These are phyloP conservation scores for Rosa hybrid DNA, from an alignment of 331 rosid species.

Conservation along the genomic window DNA sequence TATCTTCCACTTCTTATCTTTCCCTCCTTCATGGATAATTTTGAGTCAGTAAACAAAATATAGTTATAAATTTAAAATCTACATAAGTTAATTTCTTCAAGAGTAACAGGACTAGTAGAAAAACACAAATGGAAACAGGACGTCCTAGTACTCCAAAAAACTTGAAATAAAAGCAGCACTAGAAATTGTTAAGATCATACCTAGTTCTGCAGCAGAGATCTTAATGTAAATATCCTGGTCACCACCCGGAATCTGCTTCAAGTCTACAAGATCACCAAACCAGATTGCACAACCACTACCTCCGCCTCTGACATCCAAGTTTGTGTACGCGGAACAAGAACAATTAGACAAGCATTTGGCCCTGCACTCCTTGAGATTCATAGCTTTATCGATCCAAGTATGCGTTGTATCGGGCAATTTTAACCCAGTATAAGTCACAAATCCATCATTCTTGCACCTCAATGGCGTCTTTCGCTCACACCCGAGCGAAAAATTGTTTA, in stretches of 20 bases:
- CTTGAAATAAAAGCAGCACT: background rate
- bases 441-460: constrained; percentile 38
- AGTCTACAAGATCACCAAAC: constrained; percentile 29
- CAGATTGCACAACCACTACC: constrained; percentile 43
- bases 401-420: constrained; percentile 46
- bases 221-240: constrained; percentile 43
- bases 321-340: constrained; percentile 26
- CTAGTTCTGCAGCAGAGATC: constrained; percentile 32
- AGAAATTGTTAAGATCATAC: constrained; percentile 22
- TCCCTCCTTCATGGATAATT: constrained; percentile 8
- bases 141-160: background rate
- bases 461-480: constrained; percentile 30
- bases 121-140: background rate
- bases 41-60: background rate
- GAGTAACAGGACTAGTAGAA: background rate
- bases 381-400: constrained; percentile 40
- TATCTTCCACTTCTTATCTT: constrained; percentile 25
- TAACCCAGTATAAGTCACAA: constrained; percentile 29
- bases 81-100: background rate
- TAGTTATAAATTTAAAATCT: background rate
- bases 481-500: constrained; percentile 45
- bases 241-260: constrained; percentile 25
- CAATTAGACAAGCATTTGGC: constrained; percentile 31
- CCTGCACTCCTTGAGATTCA: constrained; percentile 28
- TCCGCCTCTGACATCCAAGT: constrained; percentile 28